phyloP scores from a whole-genome alignment of 2,329 filamentous ascomycete species.

The Coniochaeta sp. region DNA sequence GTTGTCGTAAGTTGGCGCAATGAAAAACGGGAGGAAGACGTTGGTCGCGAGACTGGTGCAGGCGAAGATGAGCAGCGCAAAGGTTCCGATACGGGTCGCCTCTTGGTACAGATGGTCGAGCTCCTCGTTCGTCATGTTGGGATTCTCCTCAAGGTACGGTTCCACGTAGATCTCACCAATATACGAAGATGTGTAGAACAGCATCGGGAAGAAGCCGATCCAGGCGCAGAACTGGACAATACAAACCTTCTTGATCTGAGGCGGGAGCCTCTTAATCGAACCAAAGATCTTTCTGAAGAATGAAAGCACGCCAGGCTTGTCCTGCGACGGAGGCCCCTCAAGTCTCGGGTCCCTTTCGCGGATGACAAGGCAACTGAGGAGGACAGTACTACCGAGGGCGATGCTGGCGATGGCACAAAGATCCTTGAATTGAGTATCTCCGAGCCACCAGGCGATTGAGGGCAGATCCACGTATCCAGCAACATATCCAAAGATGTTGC shows the following conservation, averaged over 20 bases:
- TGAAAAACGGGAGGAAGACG: constrained; percentile 75
- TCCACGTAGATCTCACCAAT: constrained; percentile 90
- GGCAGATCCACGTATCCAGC: constrained; percentile 80
- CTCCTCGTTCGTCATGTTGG: constrained; percentile 67
- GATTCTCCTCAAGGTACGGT: constrained; percentile 69
- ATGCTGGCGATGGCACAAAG: constrained; percentile 80
- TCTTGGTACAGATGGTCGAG: constrained; percentile 75
- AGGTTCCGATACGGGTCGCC: constrained; percentile 79
- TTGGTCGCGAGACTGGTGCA: constrained; percentile 77
- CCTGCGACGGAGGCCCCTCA: constrained; percentile 53
- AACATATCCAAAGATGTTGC: constrained; percentile 85
- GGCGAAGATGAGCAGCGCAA: constrained; percentile 83
- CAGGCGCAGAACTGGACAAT: constrained; percentile 78
- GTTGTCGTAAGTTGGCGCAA: constrained; percentile 69
- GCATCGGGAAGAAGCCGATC: constrained; percentile 92
- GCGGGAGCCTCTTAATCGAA: constrained; percentile 71
- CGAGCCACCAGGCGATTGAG: constrained; percentile 67
- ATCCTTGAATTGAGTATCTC: constrained; percentile 85
- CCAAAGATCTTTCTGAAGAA: constrained; percentile 76
- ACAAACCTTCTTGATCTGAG: constrained; percentile 77
- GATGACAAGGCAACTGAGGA: constrained; percentile 62
- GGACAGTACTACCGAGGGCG: constrained; percentile 60
- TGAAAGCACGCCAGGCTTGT: constrained; percentile 58
- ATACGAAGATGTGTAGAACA: constrained; percentile 93
- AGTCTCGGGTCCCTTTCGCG: constrained; percentile 73